A percentile compares a stretch with the other conserved stretches of the same genome.
These are phyloP conservation scores for Penstemon newberryi DNA, from an alignment of 257 asterid genomes.

Conservation along the genomic window DNA sequence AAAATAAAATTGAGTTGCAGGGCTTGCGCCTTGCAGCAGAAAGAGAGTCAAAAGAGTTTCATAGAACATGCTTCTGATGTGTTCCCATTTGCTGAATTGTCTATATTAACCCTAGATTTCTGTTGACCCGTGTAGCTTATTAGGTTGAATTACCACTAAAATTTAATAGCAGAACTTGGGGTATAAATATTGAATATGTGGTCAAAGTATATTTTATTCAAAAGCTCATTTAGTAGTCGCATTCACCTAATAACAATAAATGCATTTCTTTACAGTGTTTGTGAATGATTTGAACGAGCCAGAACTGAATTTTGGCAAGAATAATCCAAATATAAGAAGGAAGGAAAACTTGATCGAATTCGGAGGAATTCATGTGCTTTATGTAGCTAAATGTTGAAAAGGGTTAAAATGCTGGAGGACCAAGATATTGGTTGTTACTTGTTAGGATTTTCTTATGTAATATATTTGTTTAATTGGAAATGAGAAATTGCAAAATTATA, in stretches of 20 bases:
- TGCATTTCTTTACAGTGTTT: too few relatives aligned
- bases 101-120: slow-evolving; percentile 25
- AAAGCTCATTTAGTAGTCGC: too few relatives aligned
- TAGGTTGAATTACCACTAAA: slow-evolving; percentile 30
- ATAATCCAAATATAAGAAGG: slow-evolving; percentile 20
- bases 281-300: too few relatives aligned
- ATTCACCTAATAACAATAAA: too few relatives aligned
- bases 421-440: too few relatives aligned
- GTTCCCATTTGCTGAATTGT: slow-evolving; percentile 24
- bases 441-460: too few relatives aligned
- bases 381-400: not conserved
- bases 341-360: slow-evolving; percentile 17
- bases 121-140: slow-evolving; percentile 30
- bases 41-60: slow-evolving; percentile 35
- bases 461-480: too few relatives aligned
- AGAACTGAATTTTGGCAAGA: not conserved
- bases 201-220: too few relatives aligned
- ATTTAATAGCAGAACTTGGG: not conserved
- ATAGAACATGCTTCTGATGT: slow-evolving; percentile 23
- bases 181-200: too few relatives aligned
- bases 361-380: slow-evolving; percentile 1
- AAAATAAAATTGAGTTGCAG: not conserved
- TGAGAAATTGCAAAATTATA: too few relatives aligned
- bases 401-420: not conserved
- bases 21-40: not conserved